These are phyloP conservation scores for Pterocarpus santalinus DNA, from an alignment of 306 rosid species.

Conservation along the genomic window DNA sequence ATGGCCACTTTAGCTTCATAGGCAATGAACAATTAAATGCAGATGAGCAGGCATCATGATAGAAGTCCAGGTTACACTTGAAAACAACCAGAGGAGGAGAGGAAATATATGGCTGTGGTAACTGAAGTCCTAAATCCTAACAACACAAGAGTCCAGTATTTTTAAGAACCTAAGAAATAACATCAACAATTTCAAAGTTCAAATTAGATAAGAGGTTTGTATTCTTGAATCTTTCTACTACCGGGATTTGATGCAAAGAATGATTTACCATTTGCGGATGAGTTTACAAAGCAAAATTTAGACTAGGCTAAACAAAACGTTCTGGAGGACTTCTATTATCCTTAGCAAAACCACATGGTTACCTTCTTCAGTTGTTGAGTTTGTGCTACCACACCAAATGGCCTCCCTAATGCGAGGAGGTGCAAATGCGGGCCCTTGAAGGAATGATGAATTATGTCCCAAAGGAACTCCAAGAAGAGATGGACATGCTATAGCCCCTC, in stretches of 20 bases:
- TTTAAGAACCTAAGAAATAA: conserved; percentile 6
- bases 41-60: conserved; percentile 12
- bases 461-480: conserved; percentile 94
- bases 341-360: conserved; percentile 30
- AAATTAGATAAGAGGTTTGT: conserved; percentile 5
- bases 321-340: conserved; percentile 13
- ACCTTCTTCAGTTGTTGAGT: conserved; percentile 96
- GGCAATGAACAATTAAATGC: background rate
- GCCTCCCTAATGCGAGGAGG: conserved; percentile 98
- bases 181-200: background rate
- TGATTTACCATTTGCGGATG: conserved; percentile 14
- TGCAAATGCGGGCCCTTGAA: conserved; percentile 98
- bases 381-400: conserved; percentile 98
- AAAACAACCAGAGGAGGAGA: conserved; percentile 13
- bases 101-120: conserved; percentile 21
- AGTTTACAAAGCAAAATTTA: conserved; percentile 19
- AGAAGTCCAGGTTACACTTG: background rate
- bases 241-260: conserved; percentile 16
- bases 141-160: conserved; percentile 5
- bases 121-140: conserved; percentile 9
- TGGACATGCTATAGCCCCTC: conserved; percentile 82
- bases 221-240: conserved; percentile 35
- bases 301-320: background rate
- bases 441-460: conserved; percentile 97
- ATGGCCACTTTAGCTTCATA: conserved; percentile 8